Base-by-base conservation (phyloP, 768 basidiomycete genomes). In the Cystofilobasidium macerans region DNA sequence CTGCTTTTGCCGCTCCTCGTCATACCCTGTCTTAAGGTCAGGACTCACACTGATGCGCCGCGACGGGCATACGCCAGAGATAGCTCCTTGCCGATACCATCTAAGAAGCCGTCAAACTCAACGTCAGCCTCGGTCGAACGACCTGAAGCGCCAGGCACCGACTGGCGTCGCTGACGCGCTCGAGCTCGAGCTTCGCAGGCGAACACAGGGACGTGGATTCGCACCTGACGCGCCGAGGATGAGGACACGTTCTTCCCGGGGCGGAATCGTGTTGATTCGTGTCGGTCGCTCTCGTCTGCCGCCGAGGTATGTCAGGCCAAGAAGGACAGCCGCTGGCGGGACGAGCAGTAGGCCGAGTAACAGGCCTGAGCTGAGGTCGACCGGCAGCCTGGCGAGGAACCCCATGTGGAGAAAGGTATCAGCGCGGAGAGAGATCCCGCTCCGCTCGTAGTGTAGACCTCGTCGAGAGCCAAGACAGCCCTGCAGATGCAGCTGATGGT, bases 171-270 rank as follows among this genome's bases (percentile, higher is more conserved):
- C 33, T 11, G 20, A 11, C 24, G 61, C 16, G 16, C n/a, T 24
- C 22, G 8, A 58, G 45, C 24, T 11, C 16, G 12, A 13, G 24
- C 8, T n/a, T 8, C 12, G n/a, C 35, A 16, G 12, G 42, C 32
- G 7, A 32, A 16, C 40, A 2, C n/a, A n/a, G n/a, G n/a, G n/a
- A n/a, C n/a, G n/a, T n/a, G n/a, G n/a, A n/a, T n/a, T 61, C 65
- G 53, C 22, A 67, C 85, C 85, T 1, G 88, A 86, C 1, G 86
- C 89, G 7, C 92, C 92, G 9, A 95, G 75, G 57, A 95, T 78
- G 1, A 95, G 74, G 8, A 92, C 86, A 0, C 88, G 83, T 73
- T 94, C 91, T 2, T 78, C 22, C 11, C 40, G 43, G 2, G 45
- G 30, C 33, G 43, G 22, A 20, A 62, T 33, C 8, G 8, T n/a